Evolutionary conservation across 306 rosid species (phyloP).

Genomic region (Pterocarpus santalinus): DNA sequence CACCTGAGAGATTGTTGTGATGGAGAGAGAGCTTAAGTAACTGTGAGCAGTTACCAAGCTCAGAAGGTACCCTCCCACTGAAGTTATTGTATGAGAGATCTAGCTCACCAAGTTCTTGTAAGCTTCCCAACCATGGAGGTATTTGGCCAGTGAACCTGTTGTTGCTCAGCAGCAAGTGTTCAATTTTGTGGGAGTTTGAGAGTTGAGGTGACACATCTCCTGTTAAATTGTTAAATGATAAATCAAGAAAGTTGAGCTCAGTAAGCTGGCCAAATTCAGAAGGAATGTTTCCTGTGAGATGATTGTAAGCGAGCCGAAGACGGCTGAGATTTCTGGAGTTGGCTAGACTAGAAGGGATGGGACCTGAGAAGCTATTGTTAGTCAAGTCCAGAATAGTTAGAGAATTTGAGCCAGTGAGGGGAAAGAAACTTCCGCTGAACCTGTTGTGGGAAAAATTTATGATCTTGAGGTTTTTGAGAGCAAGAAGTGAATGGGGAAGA

Average conservation of each 20-base stretch:
- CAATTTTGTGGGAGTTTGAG: conserved; percentile 66
- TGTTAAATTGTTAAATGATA: conserved; percentile 77
- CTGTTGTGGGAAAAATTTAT: conserved; percentile 86
- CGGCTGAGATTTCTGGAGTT: conserved; percentile 73
- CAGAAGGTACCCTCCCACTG: conserved; percentile 71
- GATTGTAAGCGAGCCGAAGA: conserved; percentile 81
- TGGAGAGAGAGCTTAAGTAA: conserved; percentile 83
- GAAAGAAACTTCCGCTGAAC: conserved; percentile 77
- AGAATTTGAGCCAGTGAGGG: conserved; percentile 76
- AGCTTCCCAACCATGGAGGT: conserved; percentile 74
- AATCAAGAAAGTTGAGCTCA: conserved; percentile 83
- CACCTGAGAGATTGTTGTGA: conserved; percentile 77
- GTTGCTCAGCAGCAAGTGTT: conserved; percentile 75
- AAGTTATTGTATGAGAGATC: conserved; percentile 84
- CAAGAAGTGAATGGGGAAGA: conserved; percentile 73
- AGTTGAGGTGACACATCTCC: conserved; percentile 67
- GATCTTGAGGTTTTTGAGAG: conserved; percentile 79
- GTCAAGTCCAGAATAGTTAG: conserved; percentile 82
- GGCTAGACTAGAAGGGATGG: conserved; percentile 73
- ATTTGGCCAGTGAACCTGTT: conserved; percentile 68
- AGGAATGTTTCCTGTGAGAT: conserved; percentile 72
- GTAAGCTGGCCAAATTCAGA: conserved; percentile 63
- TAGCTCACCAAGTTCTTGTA: conserved; percentile 82
- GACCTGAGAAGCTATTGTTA: conserved; percentile 92
- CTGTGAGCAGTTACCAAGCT: conserved; percentile 78